Base-by-base conservation (phyloP, 1,139 yeast species). In the Pichia sp. region DNA sequence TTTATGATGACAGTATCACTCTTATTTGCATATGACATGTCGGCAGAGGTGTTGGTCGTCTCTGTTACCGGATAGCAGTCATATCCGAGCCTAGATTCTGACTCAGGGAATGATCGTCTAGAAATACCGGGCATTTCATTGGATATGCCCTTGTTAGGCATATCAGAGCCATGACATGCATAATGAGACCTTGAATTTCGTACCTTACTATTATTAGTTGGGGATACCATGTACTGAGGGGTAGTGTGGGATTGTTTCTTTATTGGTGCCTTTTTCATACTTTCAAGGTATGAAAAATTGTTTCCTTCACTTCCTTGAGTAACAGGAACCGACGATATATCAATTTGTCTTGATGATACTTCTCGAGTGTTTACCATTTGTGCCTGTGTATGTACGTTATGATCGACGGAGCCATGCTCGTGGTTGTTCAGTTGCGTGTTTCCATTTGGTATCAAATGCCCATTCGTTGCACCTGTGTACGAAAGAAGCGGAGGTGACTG, bases 1-100 rank as follows among this genome's bases (percentile, higher is more conserved):
- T 34, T 27, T 4, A 36, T 32, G 6, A 37, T 27, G 4, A 39
- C 12, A 15, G 36, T 39, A n/a, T 44, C 44, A 5, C 39, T 33
- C 16, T 37, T 35, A n/a, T 24, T 37, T 19, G 27, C 19, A 14
- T 31, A 39, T 11, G 46, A 37, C 6, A 30, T 29, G 6, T 38
- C 43, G 2, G 35, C 22, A 22, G 37, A 38, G 2, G 38, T 30
- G 32, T 21, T 40, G 27, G 16, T 25, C 18, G 12, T 25, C 16
- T 8, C 17, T 12, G 5, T 14, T 12, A 11, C 17, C 17, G 17
- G 27, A 14, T 11, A 25, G n/a, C n/a, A n/a, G n/a, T n/a, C n/a
- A n/a, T n/a, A n/a, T n/a, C n/a, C n/a, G n/a, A n/a, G n/a, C n/a
- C n/a, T n/a, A n/a, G n/a, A n/a, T n/a, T n/a, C n/a, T n/a, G n/a